Base-by-base conservation (phyloP, 345 rosid genomes). In the Brassica cretica region DNA sequence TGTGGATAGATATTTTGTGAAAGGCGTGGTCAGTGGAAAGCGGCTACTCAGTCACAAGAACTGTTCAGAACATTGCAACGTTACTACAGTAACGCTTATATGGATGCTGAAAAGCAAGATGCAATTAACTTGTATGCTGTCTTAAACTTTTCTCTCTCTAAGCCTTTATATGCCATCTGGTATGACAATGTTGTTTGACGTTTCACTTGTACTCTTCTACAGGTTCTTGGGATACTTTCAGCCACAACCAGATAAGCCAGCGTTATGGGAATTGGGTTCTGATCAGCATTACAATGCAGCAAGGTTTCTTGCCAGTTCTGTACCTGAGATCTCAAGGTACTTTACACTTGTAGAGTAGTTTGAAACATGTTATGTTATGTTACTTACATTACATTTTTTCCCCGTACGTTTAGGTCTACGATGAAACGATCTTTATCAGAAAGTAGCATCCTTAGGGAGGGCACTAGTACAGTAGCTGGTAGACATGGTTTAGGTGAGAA, bases 1-100 rank as follows among this genome's bases (percentile, higher is more conserved):
- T 73, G 66, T 75, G 66, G 71, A 65, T 88, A 95, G 99, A 91
- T 95, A 76, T 95, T 95, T 82, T 91, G 87, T 76, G 89, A 95
- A 83, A 88, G 90, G 83, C 92, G 99, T 84, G 99, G 99, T 68
- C 99, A 93, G 64, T 95, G 99, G 99, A 91, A 86, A 86, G 93
- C 99, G 2, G 94, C 99, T 19, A 93, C 94, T 1, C 99, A 91
- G 71, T 95, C 99, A 44, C 99, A 95, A 80, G 99, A 95, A 73
- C 78, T 95, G 58, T 85, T 93, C 62, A 86, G 96, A 87, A 86
- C 91, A 58, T 74, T 95, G 15, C 99, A 95, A 12, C 97, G 99
- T 68, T 95, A 91, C 80, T 91, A 93, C 80, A 95, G 93, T 72
- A 95, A 95, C 78, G 91, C 98, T 9, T 95, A 93, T 66, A 85